phyloP scores from a whole-genome alignment of 306 rosid genomes.

The Glycine soja region DNA sequence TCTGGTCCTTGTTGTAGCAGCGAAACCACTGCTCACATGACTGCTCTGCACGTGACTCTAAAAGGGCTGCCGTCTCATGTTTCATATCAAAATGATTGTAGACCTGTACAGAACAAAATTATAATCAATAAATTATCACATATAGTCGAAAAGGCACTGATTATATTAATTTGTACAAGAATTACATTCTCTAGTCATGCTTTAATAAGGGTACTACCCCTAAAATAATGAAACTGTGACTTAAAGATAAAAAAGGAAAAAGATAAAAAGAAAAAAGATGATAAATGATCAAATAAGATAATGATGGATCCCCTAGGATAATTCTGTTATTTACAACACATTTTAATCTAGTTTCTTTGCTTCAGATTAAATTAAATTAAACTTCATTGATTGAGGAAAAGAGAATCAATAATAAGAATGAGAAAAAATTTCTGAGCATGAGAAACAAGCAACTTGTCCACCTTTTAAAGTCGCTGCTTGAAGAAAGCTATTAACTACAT shows the following conservation, averaged over 20 bases:
- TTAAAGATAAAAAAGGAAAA: too few relatives aligned
- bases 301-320: too few relatives aligned
- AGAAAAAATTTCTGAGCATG: constrained; percentile 15
- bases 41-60: constrained; percentile 88
- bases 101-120: constrained; percentile 61
- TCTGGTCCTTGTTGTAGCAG: constrained; percentile 83
- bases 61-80: constrained; percentile 91
- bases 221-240: too few relatives aligned
- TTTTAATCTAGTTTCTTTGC: constrained; percentile 13
- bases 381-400: constrained; percentile 31
- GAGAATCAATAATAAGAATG: background rate
- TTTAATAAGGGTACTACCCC: too few relatives aligned
- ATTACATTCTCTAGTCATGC: too few relatives aligned
- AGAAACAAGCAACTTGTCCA: constrained; percentile 19
- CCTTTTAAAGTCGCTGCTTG: constrained; percentile 8
- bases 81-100: constrained; percentile 97
- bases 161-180: too few relatives aligned
- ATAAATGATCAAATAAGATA: too few relatives aligned
- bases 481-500: constrained; percentile 24
- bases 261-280: too few relatives aligned
- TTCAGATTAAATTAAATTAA: constrained; percentile 41
- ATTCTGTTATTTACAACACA: too few relatives aligned
- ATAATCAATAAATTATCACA: constrained; percentile 19
- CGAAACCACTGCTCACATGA: constrained; percentile 78
- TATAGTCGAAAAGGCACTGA: too few relatives aligned